These are phyloP conservation scores for Hymenoscyphus salicellus DNA, from an alignment of 2,329 filamentous ascomycete species.

Conservation along the genomic window DNA sequence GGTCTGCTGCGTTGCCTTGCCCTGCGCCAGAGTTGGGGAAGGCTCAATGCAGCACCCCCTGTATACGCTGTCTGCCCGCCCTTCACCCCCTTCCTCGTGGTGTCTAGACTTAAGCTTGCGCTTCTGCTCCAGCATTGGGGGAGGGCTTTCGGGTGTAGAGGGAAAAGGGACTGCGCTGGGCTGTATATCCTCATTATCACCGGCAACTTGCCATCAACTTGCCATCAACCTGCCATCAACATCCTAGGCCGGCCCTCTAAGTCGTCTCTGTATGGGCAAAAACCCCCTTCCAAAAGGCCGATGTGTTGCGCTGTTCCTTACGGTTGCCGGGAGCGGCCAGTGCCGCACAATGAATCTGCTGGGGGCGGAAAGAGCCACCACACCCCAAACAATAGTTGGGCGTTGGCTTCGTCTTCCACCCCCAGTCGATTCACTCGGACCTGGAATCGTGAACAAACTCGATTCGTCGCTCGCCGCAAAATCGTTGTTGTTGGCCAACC, in stretches of 20 bases:
- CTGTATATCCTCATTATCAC: background rate
- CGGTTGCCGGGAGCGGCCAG: background rate
- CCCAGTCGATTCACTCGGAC: background rate
- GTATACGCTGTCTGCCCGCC: background rate
- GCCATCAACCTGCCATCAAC: background rate
- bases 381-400: background rate
- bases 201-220: too few relatives aligned
- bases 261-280: background rate
- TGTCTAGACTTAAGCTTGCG: constrained; percentile 27
- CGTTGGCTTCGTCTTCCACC: background rate
- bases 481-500: background rate
- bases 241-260: background rate
- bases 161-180: background rate
- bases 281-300: background rate
- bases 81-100: constrained; percentile 8
- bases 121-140: constrained; percentile 17
- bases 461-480: background rate
- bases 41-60: background rate
- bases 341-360: constrained; percentile 1
- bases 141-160: background rate
- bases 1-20: background rate
- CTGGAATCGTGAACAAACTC: background rate
- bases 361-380: background rate
- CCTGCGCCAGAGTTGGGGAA: background rate
- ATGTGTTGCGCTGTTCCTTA: background rate